Evolutionary conservation across 78 protist species (phyloP).

Genomic region (Capsaspora owczarzaki): DNA sequence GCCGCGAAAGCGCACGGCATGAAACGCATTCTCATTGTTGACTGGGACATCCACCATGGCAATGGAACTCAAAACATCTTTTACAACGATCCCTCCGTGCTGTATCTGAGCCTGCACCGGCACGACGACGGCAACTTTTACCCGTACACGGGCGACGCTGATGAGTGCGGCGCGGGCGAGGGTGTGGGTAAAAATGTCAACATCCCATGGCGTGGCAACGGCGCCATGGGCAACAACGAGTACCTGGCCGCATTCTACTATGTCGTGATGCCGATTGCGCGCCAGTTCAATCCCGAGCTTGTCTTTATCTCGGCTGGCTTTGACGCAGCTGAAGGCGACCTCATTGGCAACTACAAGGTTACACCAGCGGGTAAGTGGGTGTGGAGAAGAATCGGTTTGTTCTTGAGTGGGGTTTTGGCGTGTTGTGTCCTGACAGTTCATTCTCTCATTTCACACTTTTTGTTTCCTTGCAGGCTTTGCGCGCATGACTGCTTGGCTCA

Average conservation of each 20-base stretch:
- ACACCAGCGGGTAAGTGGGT: neutral
- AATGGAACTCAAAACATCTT: constrained; percentile 48
- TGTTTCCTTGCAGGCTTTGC: neutral
- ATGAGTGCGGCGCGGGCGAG: constrained; percentile 23
- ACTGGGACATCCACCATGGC: constrained; percentile 38
- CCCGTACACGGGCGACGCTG: constrained; percentile 33
- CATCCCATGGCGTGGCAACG: constrained; percentile 33
- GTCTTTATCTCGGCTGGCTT: constrained; percentile 62
- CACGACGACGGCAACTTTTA: constrained; percentile 20
- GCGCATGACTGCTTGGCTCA: constrained; percentile 10
- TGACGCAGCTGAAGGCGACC: constrained; percentile 64
- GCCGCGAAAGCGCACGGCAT: neutral
- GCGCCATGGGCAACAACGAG: constrained; percentile 39
- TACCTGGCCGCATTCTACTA: constrained; percentile 34
- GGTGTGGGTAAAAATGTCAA: constrained; percentile 55
- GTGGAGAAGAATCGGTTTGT: neutral
- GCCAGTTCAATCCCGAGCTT: constrained; percentile 40
- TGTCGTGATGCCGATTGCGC: constrained; percentile 38
- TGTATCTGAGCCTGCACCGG: constrained; percentile 32
- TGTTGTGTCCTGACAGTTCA: neutral
- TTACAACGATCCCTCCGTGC: neutral
- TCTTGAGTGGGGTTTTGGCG: neutral
- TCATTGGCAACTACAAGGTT: constrained; percentile 27
- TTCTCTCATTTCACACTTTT: no score
- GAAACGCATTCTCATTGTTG: constrained; percentile 28